Evolutionary conservation across 257 asterid species (phyloP).

Genomic region (Gynochthodes officinalis): DNA sequence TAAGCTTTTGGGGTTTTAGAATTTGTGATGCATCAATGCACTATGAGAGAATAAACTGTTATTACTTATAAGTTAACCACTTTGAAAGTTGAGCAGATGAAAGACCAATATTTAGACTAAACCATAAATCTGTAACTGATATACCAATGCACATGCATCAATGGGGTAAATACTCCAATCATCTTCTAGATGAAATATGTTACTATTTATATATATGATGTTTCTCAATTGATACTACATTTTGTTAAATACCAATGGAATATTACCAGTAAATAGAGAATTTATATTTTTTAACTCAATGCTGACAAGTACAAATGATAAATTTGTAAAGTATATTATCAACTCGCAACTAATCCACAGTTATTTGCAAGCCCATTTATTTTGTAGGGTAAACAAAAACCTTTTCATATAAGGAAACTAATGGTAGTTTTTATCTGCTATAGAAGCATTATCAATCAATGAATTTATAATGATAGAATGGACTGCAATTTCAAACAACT

Average conservation of each 20-base stretch:
- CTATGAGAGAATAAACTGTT: not conserved
- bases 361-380: not conserved
- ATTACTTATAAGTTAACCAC: not conserved
- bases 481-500: not conserved
- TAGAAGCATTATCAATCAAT: not conserved
- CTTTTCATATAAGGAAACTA: too few species aligned
- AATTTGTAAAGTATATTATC: not conserved
- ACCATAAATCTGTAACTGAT: not conserved
- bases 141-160: not conserved
- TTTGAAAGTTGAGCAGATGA: not conserved
- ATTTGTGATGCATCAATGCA: too few species aligned
- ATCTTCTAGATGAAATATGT: not conserved
- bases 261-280: too few species aligned
- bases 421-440: not conserved
- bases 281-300: too few species aligned
- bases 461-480: not conserved
- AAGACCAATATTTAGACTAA: not conserved
- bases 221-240: too few species aligned
- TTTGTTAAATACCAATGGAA: not conserved
- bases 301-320: too few species aligned
- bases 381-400: not conserved
- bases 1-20: too few species aligned
- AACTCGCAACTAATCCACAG: too few species aligned
- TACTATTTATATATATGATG: too few species aligned
- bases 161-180: not conserved